Conservation (phyloP, 1,284 basidiomycete genomes). For the Cryptococcus hybrid region DNA sequence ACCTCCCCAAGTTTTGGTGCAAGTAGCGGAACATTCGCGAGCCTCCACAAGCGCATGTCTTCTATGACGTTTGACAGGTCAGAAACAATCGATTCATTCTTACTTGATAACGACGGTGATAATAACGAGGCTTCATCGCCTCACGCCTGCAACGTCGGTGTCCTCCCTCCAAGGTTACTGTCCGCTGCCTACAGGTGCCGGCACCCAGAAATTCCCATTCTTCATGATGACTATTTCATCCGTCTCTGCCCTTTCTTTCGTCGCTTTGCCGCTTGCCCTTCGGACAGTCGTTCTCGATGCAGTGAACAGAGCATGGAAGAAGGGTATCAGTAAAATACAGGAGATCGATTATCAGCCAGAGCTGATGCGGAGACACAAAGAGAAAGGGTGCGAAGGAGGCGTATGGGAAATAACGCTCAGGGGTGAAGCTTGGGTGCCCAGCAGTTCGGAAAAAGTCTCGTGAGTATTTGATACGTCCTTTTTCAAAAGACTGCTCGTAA, state of each 20-base stretch:
- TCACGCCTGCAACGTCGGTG: conserved; percentile 31
- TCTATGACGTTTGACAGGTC: conserved; percentile 22
- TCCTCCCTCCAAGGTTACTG: conserved; percentile 29
- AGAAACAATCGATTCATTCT: conserved; percentile 28
- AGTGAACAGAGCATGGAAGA: conserved; percentile 35
- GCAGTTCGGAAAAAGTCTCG: conserved; percentile 41
- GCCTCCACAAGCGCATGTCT: conserved; percentile 17
- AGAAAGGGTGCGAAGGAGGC: conserved; percentile 44
- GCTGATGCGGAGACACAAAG: conserved; percentile 38
- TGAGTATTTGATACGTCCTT: conserved; percentile 20
- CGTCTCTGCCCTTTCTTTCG: conserved; percentile 38
- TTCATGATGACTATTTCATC: conserved; percentile 42
- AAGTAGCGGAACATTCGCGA: conserved; percentile 1
- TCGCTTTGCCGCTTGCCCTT: conserved; percentile 35
- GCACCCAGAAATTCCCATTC: conserved; percentile 32
- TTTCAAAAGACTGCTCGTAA: neutral
- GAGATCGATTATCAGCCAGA: conserved; percentile 43
- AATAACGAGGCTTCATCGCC: conserved; percentile 3
- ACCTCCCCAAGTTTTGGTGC: neutral
- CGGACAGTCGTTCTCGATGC: conserved; percentile 34
- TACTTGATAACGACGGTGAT: conserved; percentile 14
- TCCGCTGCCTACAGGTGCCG: conserved; percentile 27
- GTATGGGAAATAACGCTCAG: conserved; percentile 46
- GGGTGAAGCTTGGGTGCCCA: conserved; percentile 40
- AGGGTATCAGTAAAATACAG: conserved; percentile 27